A percentile compares a stretch with the other conserved stretches of the same genome.
phyloP scores from a whole-genome alignment of 441 rosid species.

The Eruca vesicaria region DNA sequence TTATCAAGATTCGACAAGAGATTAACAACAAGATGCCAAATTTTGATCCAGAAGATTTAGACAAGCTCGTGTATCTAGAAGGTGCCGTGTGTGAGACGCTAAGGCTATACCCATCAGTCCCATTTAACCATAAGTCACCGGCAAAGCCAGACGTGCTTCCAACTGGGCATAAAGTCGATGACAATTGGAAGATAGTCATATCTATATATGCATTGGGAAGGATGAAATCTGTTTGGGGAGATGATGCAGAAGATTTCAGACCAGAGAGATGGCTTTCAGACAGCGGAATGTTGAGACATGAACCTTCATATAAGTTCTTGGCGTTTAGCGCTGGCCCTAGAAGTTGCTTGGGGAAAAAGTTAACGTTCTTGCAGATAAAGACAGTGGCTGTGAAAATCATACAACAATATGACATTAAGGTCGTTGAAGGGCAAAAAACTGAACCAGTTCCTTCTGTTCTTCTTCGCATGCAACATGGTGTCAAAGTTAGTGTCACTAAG shows the following conservation, averaged over 20 bases:
- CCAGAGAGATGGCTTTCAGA: slow-evolving; percentile 3
- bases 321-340: slow-evolving; percentile 56
- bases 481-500: background rate
- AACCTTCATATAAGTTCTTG: slow-evolving; percentile 54
- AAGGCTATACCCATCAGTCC: slow-evolving; percentile 21
- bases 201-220: slow-evolving; percentile 49
- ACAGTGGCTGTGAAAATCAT: slow-evolving; percentile 4
- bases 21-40: background rate
- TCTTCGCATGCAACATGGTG: slow-evolving; percentile 6
- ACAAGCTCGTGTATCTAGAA: slow-evolving; percentile 4
- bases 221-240: slow-evolving; percentile 31
- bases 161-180: slow-evolving; percentile 43
- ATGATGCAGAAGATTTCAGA: slow-evolving; percentile 1
- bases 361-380: slow-evolving; percentile 7
- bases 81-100: slow-evolving; percentile 2
- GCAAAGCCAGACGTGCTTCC: slow-evolving; percentile 48
- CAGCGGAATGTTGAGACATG: slow-evolving; percentile 36
- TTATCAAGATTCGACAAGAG: slow-evolving; percentile 5
- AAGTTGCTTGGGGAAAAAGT: slow-evolving; percentile 4
- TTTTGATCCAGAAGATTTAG: background rate
- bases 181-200: slow-evolving; percentile 36
- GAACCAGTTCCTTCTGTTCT: background rate
- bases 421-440: slow-evolving; percentile 3
- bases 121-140: slow-evolving; percentile 45
- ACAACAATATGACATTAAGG: background rate